Evolutionary conservation across 495 filamentous ascomycete species (phyloP).

Genomic region (Bacidia rubella): DNA sequence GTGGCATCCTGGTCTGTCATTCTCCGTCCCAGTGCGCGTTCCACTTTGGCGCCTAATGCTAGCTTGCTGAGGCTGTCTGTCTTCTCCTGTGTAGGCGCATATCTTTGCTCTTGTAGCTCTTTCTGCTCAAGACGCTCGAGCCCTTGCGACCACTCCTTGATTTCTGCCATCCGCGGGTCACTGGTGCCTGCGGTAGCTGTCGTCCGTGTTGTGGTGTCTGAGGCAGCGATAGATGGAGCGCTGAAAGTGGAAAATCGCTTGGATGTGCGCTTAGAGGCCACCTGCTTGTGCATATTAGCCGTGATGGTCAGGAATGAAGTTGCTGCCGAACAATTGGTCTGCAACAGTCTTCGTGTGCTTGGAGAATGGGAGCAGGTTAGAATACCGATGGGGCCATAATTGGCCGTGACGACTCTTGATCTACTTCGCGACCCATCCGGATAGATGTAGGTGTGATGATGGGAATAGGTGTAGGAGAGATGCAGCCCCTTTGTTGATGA

Average conservation of each 20-base stretch:
- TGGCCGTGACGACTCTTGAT: constrained; percentile 50
- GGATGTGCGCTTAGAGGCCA: constrained; percentile 48
- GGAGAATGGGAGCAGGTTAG: background rate
- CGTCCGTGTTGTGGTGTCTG: constrained; percentile 39
- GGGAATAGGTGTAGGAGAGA: background rate
- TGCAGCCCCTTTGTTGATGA: background rate
- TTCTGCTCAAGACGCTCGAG: constrained; percentile 88
- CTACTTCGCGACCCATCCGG: constrained; percentile 47
- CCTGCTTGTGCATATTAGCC: constrained; percentile 13
- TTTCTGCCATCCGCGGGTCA: constrained; percentile 51
- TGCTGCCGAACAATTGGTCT: background rate
- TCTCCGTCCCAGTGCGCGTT: constrained; percentile 76
- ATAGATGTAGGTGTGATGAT: background rate
- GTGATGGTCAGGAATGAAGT: background rate
- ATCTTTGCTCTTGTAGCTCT: constrained; percentile 70
- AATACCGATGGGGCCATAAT: constrained; percentile 68
- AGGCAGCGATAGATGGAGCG: constrained; percentile 58
- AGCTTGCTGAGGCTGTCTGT: constrained; percentile 75
- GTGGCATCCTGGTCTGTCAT: constrained; percentile 89
- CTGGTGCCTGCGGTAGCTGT: constrained; percentile 45
- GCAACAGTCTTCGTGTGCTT: background rate
- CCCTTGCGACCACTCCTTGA: constrained; percentile 67
- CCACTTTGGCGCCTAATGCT: constrained; percentile 84
- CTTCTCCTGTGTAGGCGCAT: constrained; percentile 70
- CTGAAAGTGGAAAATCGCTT: constrained; percentile 74